Evolutionary conservation across 106 monocot species (phyloP), one percentile per base, ranked within the genome.

Genomic region (Phalaenopsis aphrodite): DNA sequence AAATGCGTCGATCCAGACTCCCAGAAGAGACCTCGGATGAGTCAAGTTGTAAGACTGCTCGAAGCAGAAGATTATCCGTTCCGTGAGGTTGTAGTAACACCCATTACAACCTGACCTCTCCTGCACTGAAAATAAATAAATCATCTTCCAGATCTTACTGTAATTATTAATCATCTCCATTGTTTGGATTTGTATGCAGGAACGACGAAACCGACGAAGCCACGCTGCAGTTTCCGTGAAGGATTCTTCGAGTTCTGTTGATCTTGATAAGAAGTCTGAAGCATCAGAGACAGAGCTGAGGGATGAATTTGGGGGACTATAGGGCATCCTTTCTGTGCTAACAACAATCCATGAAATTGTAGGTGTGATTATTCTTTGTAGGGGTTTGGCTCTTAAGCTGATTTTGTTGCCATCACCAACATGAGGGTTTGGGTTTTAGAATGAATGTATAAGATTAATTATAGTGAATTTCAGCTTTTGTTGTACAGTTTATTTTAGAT

Each of bases 11-110:
- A 89, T 82, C 89, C 85, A 18, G 92, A 89, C 41, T 85, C 89
- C 0, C 86, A 89, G 16, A 89, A 87, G 72, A 84, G 92, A 55
- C 89, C 87, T 3, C 89, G 85, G 64, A 92, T 92, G 92, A 78
- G 89, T 73, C 89, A 87, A 17, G 92, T 87, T 80, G 92, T 92
- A 41, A 79, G 87, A 72, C 87, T 92, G 85, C 92, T 92, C 1
- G 92, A 92, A 84, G 78, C 89, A 1, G 87, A 89, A 55, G 92
- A 89, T 8, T 37, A 37, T 36, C 80, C 84, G 3, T 77, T 66
- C 66, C 85, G 87, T 8, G 92, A 87, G 89, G 89, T 69, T 38
- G 24, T 30, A n/a, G n/a, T 30, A 65, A 65, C 24, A 21, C 10
- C 23, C 18, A 41, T 15, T 23, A n/a, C n/a, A 10, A 41, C 8